Evolutionary conservation across 805 yeast genomes (phyloP).

Genomic region (Metschnikowia gelsemii): DNA sequence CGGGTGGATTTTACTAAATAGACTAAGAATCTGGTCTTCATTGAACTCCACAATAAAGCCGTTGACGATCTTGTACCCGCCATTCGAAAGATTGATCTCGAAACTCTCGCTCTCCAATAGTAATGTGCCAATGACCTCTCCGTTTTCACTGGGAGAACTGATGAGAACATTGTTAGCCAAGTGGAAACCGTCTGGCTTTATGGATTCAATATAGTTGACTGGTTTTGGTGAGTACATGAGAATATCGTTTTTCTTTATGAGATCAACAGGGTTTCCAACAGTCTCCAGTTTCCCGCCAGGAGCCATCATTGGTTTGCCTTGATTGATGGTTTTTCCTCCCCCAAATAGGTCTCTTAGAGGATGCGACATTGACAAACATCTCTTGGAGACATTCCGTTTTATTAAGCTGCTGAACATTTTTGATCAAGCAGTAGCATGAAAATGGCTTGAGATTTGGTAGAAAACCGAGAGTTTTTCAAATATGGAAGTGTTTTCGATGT

Average conservation of each 20-base stretch:
- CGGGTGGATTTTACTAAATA: slow-evolving; percentile 61
- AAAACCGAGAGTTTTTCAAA: background rate
- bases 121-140: slow-evolving; percentile 46
- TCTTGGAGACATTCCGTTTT: background rate
- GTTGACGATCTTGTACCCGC: slow-evolving; percentile 46
- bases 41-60: slow-evolving; percentile 56
- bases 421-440: background rate
- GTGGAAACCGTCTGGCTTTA: slow-evolving; percentile 55
- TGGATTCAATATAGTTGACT: slow-evolving; percentile 42
- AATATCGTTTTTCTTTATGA: slow-evolving; percentile 44
- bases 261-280: slow-evolving; percentile 43
- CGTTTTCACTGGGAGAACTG: slow-evolving; percentile 39
- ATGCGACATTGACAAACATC: slow-evolving; percentile 1
- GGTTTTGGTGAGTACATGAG: slow-evolving; percentile 44
- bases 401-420: slow-evolving; percentile 1
- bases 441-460: background rate
- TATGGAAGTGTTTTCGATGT: too few species aligned
- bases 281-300: slow-evolving; percentile 41
- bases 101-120: slow-evolving; percentile 59
- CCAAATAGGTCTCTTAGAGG: slow-evolving; percentile 27
- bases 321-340: slow-evolving; percentile 25
- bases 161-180: slow-evolving; percentile 55
- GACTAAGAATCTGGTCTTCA: slow-evolving; percentile 38
- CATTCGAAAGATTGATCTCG: slow-evolving; percentile 51
- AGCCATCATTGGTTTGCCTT: slow-evolving; percentile 20